Evolutionary conservation across 1,284 basidiomycete species (phyloP).

Genomic region (Cutaneotrichosporon sp.): DNA sequence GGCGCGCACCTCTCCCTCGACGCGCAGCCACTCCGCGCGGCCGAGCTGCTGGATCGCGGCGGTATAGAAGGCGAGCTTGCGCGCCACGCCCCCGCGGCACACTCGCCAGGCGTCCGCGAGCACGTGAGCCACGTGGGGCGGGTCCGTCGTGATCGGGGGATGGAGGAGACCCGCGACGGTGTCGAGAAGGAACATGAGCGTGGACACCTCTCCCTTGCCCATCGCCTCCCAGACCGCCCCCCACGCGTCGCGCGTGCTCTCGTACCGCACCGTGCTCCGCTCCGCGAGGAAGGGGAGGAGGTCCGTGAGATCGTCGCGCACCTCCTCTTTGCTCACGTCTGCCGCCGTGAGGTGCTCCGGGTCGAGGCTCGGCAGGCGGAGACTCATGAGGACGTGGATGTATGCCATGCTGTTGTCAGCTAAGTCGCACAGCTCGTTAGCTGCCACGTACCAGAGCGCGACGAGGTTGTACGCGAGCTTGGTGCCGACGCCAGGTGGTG

Average conservation of each 20-base stretch:
- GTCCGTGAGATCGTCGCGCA: slow-evolving; percentile 27
- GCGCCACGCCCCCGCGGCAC: slow-evolving; percentile 23
- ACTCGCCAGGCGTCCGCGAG: slow-evolving; percentile 40
- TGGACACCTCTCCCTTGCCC: slow-evolving; percentile 10
- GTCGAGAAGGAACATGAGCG: slow-evolving; percentile 32
- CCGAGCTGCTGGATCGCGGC: slow-evolving; percentile 32
- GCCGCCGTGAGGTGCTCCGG: slow-evolving; percentile 14
- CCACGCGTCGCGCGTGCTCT: slow-evolving; percentile 38
- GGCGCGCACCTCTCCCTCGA: slow-evolving; percentile 33
- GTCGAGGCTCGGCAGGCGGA: slow-evolving; percentile 40
- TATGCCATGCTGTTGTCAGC: slow-evolving; percentile 43
- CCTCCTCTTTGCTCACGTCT: slow-evolving; percentile 15
- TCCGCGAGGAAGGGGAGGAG: slow-evolving; percentile 45
- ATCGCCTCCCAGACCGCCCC: slow-evolving; percentile 42
- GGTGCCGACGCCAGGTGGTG: slow-evolving; percentile 30
- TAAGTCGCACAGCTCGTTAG: neutral
- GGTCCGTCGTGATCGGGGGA: slow-evolving; percentile 36
- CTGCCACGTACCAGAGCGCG: slow-evolving; percentile 40
- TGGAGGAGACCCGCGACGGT: slow-evolving; percentile 31
- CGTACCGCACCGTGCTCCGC: slow-evolving; percentile 42
- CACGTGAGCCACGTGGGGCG: slow-evolving; percentile 29
- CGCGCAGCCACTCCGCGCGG: slow-evolving; percentile 38
- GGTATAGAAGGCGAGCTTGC: slow-evolving; percentile 48
- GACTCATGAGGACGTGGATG: slow-evolving; percentile 39
- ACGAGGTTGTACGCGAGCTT: slow-evolving; percentile 48